Conservation (phyloP, 2,329 filamentous ascomycete species). For the Mycogone perniciosa region DNA sequence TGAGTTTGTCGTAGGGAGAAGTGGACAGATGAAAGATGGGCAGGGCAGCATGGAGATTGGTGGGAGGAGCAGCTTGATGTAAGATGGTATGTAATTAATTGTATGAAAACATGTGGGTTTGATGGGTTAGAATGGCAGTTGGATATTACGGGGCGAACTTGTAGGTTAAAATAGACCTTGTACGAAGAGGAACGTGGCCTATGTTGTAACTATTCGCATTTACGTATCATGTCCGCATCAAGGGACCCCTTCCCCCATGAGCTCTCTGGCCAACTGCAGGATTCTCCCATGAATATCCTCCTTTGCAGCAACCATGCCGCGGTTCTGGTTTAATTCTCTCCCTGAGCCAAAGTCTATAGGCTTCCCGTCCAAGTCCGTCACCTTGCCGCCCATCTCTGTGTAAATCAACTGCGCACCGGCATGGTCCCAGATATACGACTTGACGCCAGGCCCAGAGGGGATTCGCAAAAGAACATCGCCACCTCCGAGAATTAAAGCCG, state of each 20-base stretch:
- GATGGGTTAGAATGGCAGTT: no score
- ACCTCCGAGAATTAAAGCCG: slow-evolving; percentile 31
- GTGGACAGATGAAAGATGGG: slow-evolving; percentile 91
- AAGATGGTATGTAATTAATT: slow-evolving; percentile 14
- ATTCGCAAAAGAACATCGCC: slow-evolving; percentile 30
- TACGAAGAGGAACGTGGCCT: no score
- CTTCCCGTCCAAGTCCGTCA: slow-evolving; percentile 42
- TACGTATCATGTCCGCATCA: neutral
- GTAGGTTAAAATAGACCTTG: no score
- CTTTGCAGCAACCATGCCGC: slow-evolving; percentile 39
- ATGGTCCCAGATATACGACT: slow-evolving; percentile 44
- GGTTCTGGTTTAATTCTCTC: slow-evolving; percentile 26
- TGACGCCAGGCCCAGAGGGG: slow-evolving; percentile 16
- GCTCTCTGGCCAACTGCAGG: slow-evolving; percentile 24
- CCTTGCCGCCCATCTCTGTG: slow-evolving; percentile 46
- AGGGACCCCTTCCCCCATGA: neutral
- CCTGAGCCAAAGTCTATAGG: slow-evolving; percentile 32
- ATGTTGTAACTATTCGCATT: neutral
- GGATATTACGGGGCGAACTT: no score
- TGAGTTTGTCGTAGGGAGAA: slow-evolving; percentile 88
- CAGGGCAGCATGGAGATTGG: slow-evolving; percentile 90
- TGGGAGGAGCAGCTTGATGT: slow-evolving; percentile 91
- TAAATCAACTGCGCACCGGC: slow-evolving; percentile 52
- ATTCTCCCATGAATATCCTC: slow-evolving; percentile 35
- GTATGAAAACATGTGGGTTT: no score